A percentile compares a stretch with the other conserved stretches of the same genome.
These are phyloP conservation scores for Septoria petroselini DNA, from an alignment of 2,329 filamentous ascomycete species.

Conservation along the genomic window DNA sequence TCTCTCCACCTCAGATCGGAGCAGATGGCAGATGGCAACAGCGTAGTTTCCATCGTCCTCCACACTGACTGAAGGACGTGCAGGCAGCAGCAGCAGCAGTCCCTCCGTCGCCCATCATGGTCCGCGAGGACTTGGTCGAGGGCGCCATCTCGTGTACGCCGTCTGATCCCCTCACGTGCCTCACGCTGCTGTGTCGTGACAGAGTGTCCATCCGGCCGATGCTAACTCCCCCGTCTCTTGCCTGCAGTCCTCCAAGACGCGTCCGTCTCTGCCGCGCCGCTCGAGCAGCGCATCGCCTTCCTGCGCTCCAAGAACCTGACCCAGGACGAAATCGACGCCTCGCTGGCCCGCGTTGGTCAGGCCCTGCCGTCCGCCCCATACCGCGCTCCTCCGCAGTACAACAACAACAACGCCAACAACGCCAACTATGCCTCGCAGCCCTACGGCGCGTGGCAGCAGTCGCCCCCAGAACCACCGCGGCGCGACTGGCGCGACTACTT, in stretches of 20 bases:
- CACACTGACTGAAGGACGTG: not conserved
- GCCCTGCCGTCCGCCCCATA: constrained; percentile 47
- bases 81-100: not conserved
- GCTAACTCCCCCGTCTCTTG: constrained; percentile 4
- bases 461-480: constrained; percentile 60
- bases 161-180: constrained; percentile 1
- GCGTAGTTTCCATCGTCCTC: too few species aligned
- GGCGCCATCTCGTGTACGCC: constrained; percentile 59
- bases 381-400: constrained; percentile 30
- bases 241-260: constrained; percentile 84
- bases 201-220: too few species aligned
- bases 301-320: constrained; percentile 96
- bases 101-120: constrained; percentile 57
- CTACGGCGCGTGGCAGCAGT: constrained; percentile 43
- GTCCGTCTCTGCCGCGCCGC: constrained; percentile 80
- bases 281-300: constrained; percentile 90
- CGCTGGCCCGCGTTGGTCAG: constrained; percentile 71
- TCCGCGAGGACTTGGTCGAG: constrained; percentile 87
- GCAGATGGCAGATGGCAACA: too few species aligned
- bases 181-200: not conserved
- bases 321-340: constrained; percentile 86
- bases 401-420: constrained; percentile 38
- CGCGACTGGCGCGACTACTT: constrained; percentile 99
- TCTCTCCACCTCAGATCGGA: too few species aligned
- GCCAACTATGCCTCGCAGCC: constrained; percentile 41